Evolutionary conservation across 108 stramenopile genomes (phyloP).

Genomic region (Thalassiosira profunda): DNA sequence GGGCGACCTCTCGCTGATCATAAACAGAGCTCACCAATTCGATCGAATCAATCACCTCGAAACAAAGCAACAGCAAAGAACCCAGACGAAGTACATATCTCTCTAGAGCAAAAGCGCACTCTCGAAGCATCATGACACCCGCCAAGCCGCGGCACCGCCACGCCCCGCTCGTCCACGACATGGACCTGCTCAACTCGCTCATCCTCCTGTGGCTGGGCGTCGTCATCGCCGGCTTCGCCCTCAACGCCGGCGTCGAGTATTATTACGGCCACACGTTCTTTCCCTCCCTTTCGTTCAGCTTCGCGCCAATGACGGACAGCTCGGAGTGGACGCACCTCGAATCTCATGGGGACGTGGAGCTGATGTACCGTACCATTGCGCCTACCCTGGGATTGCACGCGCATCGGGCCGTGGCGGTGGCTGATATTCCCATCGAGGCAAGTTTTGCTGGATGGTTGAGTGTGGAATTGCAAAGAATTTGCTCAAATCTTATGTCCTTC

Average conservation of each 20-base stretch:
- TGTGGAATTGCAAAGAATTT: no score
- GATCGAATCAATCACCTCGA: no score
- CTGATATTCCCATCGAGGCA: conserved; percentile 23
- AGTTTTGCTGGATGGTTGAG: no score
- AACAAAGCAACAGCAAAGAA: no score
- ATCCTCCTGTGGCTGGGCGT: conserved; percentile 9
- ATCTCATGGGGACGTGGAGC: conserved; percentile 29
- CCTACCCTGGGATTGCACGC: conserved; percentile 21
- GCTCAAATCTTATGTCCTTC: no score
- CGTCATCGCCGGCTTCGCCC: conserved; percentile 6
- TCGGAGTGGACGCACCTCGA: conserved; percentile 28
- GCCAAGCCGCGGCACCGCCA: no score
- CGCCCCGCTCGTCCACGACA: conserved; percentile 13
- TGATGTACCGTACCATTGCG: conserved; percentile 16
- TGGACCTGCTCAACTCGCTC: conserved; percentile 7
- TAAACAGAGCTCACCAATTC: no score
- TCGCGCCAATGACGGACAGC: conserved; percentile 4
- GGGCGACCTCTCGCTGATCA: no score
- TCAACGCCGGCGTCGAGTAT: conserved; percentile 1
- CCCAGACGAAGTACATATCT: no score
- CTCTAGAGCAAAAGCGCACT: no score
- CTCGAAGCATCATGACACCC: no score
- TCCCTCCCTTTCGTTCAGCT: conserved; percentile 10
- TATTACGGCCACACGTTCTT: background rate
- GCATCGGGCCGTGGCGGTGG: conserved; percentile 28